Base-by-base conservation (phyloP, 2,329 filamentous ascomycete species). In the Fusarium sp. region DNA sequence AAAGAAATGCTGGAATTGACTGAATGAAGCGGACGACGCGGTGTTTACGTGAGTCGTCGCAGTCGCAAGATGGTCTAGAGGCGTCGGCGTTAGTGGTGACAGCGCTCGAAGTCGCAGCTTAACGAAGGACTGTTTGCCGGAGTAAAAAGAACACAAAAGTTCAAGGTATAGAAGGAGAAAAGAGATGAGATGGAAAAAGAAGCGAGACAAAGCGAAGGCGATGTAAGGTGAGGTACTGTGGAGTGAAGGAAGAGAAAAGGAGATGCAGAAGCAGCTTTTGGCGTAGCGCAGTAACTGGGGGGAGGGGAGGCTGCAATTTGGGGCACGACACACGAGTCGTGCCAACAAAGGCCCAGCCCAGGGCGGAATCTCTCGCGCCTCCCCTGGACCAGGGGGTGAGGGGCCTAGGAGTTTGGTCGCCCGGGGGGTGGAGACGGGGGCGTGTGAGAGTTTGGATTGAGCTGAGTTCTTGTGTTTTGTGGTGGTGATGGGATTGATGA, bases 271-370 rank as follows among this genome's bases (percentile, higher is more conserved):
- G 65, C 65, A 70, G 67, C 57, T 69, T 70, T 69, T 65, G 68
- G 68, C 61, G 68, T 70, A 69, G 69, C 59, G 67, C 51, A 61
- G 60, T 53, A 63, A 61, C 63, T 69, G 65, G 69, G 67, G 66
- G 51, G 60, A 52, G 60, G 50, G 58, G 65, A 69, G 59, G 67
- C 68, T 70, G 69, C 67, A 71, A 72, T 72, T 71, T 71, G 69
- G 55, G 65, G 60, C 69, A 70, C 63, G 67, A 71, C 69, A 70
- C 69, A 71, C 69, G 69, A 71, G 69, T 71, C 69, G 69, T 71
- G 69, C 69, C 63, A 65, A 63, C 64, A 67, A 69, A 71, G 70
- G 69, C 54, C 61, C 65, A 70, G 66, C 61, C 66, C 68, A 62
- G 67, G 65, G 60, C 68, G 69, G 69, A 71, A 70, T 70, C 69